Conservation (phyloP, 352 stramenopile species). For the Phytophthora idaei region DNA sequence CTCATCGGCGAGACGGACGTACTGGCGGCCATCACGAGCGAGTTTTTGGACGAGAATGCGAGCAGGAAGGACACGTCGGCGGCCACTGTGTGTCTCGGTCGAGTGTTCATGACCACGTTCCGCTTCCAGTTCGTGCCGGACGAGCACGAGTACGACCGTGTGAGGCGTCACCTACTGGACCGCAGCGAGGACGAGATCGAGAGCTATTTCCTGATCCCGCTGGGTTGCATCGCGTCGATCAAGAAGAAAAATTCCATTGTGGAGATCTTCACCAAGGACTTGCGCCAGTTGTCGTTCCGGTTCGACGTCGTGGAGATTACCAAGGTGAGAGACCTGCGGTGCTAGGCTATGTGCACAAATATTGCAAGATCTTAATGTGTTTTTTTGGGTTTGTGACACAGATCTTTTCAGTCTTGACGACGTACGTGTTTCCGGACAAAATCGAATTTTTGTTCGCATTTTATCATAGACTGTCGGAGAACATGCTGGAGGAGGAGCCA, state of each 20-base stretch:
- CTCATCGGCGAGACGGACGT: conserved; percentile 81
- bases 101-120: conserved; percentile 86
- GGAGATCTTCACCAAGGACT: conserved; percentile 81
- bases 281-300: conserved; percentile 76
- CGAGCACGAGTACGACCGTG: conserved; percentile 58
- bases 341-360: conserved; percentile 1
- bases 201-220: conserved; percentile 76
- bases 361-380: conserved; percentile 5
- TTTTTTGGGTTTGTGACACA: conserved; percentile 26
- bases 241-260: conserved; percentile 83
- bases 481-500: conserved; percentile 50
- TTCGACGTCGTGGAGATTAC: conserved; percentile 79
- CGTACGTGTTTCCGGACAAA: conserved; percentile 86
- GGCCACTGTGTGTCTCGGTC: conserved; percentile 65
- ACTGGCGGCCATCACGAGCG: conserved; percentile 72
- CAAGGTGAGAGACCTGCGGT: conserved; percentile 35
- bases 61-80: conserved; percentile 64
- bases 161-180: conserved; percentile 56
- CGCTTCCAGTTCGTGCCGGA: conserved; percentile 84
- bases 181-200: conserved; percentile 70
- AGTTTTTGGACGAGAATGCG: conserved; percentile 72
- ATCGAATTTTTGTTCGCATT: conserved; percentile 88
- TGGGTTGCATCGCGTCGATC: conserved; percentile 76
- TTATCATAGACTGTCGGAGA: conserved; percentile 72
- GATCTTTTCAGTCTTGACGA: conserved; percentile 80